Evolutionary conservation across 192 early-diverging fungal genomes (phyloP), one percentile per base, ranked within the genome.

Genomic region (Backusella circina): DNA sequence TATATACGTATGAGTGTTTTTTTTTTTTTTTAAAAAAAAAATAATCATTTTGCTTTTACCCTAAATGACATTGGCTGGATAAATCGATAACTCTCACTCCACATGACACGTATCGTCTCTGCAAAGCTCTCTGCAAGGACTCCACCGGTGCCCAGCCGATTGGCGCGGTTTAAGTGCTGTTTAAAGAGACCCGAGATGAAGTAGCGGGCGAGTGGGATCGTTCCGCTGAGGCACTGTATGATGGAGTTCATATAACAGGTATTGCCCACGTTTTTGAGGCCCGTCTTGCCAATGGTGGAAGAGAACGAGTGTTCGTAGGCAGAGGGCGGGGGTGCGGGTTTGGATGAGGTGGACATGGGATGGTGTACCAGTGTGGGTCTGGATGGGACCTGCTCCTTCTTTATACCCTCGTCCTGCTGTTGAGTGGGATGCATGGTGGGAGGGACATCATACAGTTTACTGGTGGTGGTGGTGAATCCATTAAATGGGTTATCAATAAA

Each of bases 231-330:
- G 64, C 91, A 93, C 73, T 95, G 94, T 47, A 95, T 88, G 30
- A 93, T 87, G 54, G 92, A 89, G 77, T 95, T 95, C 94, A 94
- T 93, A 75, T 88, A 95, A 70, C 94, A 95, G 6, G 94, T 95
- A 75, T 94, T 95, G 67, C 94, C 94, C 67, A 95, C 77, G 76
- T 95, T 95, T 41, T 87, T 90, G 75, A 95, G 76, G 37, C 94
- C 93, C 0, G 91, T 91, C 12, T 86, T 86, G 18, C 92, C 92
- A 66, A 89, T 88, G 21, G 83, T 67, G 0, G 76, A 83, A 0
- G 87, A 76, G 47, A 79, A 81, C 9, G 82, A 76, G 54, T 80
- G 76, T n/a, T 83, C 72, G 3, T 75, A 82, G 30, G 47, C 54
- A 6, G 72, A 68, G 0, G 79, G 77, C 51, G 12, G 81, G 31